Conservation (phyloP, 805 yeast genomes). For the Saccharomycopsis javanensis region DNA sequence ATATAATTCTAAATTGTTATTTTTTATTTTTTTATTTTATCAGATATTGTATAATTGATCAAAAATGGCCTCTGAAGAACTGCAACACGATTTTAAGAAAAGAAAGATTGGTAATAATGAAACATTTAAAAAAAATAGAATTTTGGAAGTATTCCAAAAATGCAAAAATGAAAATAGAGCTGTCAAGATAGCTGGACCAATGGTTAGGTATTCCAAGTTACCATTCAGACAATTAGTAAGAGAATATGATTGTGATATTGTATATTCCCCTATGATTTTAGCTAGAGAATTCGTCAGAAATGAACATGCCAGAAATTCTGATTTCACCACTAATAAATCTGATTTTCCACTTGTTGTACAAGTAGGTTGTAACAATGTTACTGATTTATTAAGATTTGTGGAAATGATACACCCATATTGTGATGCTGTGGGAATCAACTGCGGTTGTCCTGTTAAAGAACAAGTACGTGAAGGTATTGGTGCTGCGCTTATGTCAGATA, state of each 20-base stretch:
- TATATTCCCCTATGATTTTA: slow-evolving; percentile 91
- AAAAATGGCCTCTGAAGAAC: neutral
- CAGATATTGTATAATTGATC: neutral
- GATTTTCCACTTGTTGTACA: slow-evolving; percentile 79
- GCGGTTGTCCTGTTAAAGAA: slow-evolving; percentile 96
- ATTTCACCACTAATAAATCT: slow-evolving; percentile 65
- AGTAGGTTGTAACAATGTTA: slow-evolving; percentile 79
- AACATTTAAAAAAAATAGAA: slow-evolving; percentile 29
- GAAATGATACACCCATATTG: slow-evolving; percentile 85
- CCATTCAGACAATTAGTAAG: slow-evolving; percentile 81
- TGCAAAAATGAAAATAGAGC: slow-evolving; percentile 42
- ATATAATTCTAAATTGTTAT: neutral
- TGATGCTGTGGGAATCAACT: slow-evolving; percentile 90
- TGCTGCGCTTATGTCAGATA: slow-evolving; percentile 83
- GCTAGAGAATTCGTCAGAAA: slow-evolving; percentile 92
- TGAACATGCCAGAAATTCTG: slow-evolving; percentile 67
- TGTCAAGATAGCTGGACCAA: slow-evolving; percentile 76
- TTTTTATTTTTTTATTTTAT: neutral
- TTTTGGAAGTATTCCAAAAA: slow-evolving; percentile 40
- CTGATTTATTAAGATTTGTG: slow-evolving; percentile 72
- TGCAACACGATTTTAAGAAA: neutral
- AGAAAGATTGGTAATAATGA: neutral
- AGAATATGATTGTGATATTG: slow-evolving; percentile 67
- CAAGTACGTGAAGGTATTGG: slow-evolving; percentile 96
- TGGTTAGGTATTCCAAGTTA: slow-evolving; percentile 92